Conservation (phyloP, 1,139 yeast species). For the Citeromyces hawaiiensis region DNA sequence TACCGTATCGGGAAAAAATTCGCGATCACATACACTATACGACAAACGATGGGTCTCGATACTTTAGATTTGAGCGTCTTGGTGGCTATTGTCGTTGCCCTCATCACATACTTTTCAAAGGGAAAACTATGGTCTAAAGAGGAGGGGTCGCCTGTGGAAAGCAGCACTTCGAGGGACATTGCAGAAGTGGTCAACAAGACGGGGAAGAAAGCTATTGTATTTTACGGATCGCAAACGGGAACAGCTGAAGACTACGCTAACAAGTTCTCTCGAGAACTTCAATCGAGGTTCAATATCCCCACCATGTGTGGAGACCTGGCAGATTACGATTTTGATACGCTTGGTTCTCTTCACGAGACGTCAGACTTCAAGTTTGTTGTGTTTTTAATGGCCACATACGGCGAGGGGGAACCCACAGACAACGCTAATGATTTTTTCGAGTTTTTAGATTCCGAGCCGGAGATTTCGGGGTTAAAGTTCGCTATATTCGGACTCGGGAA, state of each 20-base stretch:
- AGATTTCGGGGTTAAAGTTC: constrained; percentile 49
- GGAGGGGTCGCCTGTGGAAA: constrained; percentile 25
- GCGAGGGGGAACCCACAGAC: constrained; percentile 98
- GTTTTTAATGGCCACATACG: constrained; percentile 84
- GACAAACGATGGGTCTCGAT: constrained; percentile 27
- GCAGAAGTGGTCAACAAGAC: constrained; percentile 47
- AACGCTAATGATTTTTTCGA: constrained; percentile 68
- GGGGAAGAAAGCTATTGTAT: constrained; percentile 65
- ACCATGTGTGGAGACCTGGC: constrained; percentile 85
- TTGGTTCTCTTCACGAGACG: constrained; percentile 37
- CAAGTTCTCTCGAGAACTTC: constrained; percentile 79
- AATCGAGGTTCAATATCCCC: constrained; percentile 67
- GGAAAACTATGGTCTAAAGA: constrained; percentile 37
- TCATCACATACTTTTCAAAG: constrained; percentile 54
- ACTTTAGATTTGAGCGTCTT: constrained; percentile 61
- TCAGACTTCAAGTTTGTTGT: constrained; percentile 36
- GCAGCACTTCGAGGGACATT: constrained; percentile 41
- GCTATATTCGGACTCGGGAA: constrained; percentile 87
- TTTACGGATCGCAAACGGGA: constrained; percentile 96
- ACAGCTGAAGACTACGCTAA: constrained; percentile 98
- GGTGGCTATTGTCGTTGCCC: constrained; percentile 48
- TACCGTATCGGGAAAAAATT: no score
- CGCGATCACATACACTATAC: no score
- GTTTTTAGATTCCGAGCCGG: constrained; percentile 44
- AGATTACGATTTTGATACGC: constrained; percentile 67